phyloP scores from a whole-genome alignment of 768 basidiomycete species.

The Amanita molliuscula region DNA sequence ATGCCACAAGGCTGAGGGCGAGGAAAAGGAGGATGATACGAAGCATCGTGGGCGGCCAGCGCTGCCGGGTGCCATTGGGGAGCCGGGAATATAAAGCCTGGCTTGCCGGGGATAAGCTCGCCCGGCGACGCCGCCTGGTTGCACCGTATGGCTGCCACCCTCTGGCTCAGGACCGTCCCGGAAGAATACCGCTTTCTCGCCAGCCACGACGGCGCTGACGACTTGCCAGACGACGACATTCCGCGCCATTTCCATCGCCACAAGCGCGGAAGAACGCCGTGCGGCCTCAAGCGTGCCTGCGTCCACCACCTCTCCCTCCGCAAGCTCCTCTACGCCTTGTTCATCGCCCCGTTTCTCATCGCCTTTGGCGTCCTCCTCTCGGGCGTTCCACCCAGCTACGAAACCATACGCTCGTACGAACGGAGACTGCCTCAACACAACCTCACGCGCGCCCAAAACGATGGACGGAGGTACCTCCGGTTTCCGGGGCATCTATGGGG shows the following conservation, averaged over 20 bases:
- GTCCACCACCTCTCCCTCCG: neutral
- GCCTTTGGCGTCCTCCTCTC: slow-evolving; percentile 20
- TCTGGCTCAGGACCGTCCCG: too few species aligned
- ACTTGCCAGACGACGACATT: neutral
- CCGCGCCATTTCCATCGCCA: neutral
- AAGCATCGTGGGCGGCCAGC: too few species aligned
- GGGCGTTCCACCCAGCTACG: slow-evolving; percentile 29
- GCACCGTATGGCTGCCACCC: too few species aligned
- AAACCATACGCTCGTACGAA: slow-evolving; percentile 25
- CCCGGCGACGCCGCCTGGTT: too few species aligned
- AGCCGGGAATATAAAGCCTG: too few species aligned
- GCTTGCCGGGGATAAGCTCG: too few species aligned
- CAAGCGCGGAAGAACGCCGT: neutral
- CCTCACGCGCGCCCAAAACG: slow-evolving; percentile 8
- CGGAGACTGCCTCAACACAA: slow-evolving; percentile 28
- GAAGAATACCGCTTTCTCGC: too few species aligned
- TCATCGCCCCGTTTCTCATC: slow-evolving; percentile 12
- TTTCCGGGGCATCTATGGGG: slow-evolving; percentile 52
- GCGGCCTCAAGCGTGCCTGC: neutral
- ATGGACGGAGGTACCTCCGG: slow-evolving; percentile 26
- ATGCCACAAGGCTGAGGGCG: too few species aligned
- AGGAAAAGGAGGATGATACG: too few species aligned
- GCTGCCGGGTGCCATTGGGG: too few species aligned
- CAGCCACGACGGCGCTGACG: too few species aligned
- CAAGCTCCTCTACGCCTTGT: neutral